Percentiles rank a stretch among this genome's conserved stretches.
These are phyloP conservation scores for Ceratobasidium sp. DNA, from an alignment of 1,284 basidiomycete genomes.

Conservation along the genomic window DNA sequence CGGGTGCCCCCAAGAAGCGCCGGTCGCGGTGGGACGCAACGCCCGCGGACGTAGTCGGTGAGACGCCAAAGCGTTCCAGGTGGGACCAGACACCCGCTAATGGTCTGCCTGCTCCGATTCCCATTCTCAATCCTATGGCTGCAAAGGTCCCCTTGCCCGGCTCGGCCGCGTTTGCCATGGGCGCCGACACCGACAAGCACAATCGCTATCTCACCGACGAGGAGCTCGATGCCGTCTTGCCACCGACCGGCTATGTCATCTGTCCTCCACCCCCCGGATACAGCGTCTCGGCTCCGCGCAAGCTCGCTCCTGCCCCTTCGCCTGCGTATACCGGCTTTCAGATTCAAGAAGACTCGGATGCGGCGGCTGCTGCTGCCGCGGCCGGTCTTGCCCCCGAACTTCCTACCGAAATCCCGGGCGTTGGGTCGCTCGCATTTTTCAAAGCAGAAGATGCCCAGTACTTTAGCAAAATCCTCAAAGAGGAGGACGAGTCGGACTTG, in stretches of 20 bases:
- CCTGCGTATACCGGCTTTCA: conserved; percentile 86
- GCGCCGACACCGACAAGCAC: conserved; percentile 74
- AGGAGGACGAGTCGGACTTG: conserved; percentile 93
- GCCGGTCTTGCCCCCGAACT: conserved; percentile 91
- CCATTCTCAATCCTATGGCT: conserved; percentile 42
- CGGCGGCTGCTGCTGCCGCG: conserved; percentile 81
- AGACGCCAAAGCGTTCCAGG: conserved; percentile 81
- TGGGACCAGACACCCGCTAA: conserved; percentile 85
- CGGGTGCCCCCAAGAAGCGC: conserved; percentile 81
- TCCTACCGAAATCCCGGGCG: conserved; percentile 98
- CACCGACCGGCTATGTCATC: conserved; percentile 84
- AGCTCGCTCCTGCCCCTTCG: conserved; percentile 69
- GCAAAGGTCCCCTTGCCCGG: conserved; percentile 45
- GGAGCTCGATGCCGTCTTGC: conserved; percentile 90
- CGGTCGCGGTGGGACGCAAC: conserved; percentile 94
- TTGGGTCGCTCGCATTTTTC: conserved; percentile 96
- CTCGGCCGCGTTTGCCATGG: conserved; percentile 44
- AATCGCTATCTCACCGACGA: conserved; percentile 95
- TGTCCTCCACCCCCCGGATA: conserved; percentile 95
- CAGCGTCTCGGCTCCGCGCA: conserved; percentile 76
- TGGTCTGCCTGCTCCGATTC: conserved; percentile 46
- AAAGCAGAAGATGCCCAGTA: conserved; percentile 98
- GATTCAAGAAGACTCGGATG: conserved; percentile 92
- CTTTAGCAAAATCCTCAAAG: conserved; percentile 94
- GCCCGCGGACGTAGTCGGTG: conserved; percentile 66